Percentiles rank a stretch among this genome's conserved stretches.
phyloP scores from a whole-genome alignment of 2,329 filamentous ascomycete species.

The Aspergillus sp. region DNA sequence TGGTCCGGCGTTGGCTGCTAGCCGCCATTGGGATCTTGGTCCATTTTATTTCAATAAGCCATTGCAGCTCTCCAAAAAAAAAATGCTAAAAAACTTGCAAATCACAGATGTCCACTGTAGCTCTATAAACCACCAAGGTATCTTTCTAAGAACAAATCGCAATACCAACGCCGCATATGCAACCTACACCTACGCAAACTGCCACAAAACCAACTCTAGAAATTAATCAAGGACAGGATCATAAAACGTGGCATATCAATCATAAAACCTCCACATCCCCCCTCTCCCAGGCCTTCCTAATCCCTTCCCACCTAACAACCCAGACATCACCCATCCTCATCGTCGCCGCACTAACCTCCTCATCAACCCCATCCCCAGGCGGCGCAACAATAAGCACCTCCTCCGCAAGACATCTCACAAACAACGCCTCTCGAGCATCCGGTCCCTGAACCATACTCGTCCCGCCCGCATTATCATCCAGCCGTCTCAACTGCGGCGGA shows the following conservation, averaged over 20 bases:
- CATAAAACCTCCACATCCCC: slow-evolving; percentile 43
- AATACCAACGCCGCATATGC: slow-evolving; percentile 1
- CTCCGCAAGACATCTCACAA: slow-evolving; percentile 61
- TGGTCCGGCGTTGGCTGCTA: not conserved
- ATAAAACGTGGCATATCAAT: not conserved
- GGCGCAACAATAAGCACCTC: slow-evolving; percentile 48
- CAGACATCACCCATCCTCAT: slow-evolving; percentile 63
- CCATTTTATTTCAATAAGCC: not conserved
- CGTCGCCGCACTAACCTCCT: slow-evolving; percentile 33
- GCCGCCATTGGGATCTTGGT: not conserved
- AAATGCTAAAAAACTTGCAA: not conserved
- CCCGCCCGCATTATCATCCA: slow-evolving; percentile 88
- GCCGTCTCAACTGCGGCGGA: slow-evolving; percentile 71
- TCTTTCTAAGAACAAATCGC: not conserved
- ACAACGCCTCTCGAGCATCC: slow-evolving; percentile 79
- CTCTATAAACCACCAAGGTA: slow-evolving; percentile 1
- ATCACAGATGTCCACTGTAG: not conserved
- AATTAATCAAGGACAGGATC: not conserved
- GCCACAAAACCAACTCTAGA: not conserved
- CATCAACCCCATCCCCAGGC: slow-evolving; percentile 29
- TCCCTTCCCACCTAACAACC: slow-evolving; percentile 72
- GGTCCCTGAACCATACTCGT: slow-evolving; percentile 90
- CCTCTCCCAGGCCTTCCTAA: slow-evolving; percentile 54
- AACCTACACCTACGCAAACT: not conserved
- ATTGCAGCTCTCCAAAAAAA: not conserved